Evolutionary conservation across 139 green algal species (phyloP).

Genomic region (Spirogloea muscicola): DNA sequence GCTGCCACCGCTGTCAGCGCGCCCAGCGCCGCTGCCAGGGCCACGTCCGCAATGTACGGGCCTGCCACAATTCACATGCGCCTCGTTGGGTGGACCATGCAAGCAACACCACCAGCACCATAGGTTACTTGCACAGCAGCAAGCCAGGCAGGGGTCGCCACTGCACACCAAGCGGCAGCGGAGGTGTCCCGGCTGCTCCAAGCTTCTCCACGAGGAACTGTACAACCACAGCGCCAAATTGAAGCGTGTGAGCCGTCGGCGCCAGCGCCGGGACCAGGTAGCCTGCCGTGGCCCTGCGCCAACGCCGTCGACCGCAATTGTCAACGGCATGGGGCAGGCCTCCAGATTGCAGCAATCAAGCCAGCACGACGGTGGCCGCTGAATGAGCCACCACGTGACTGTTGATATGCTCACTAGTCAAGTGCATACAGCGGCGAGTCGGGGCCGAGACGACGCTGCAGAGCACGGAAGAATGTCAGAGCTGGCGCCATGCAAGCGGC

Average conservation of each 20-base stretch:
- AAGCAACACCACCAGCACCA: not conserved
- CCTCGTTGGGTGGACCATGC: not conserved
- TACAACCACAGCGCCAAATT: constrained; percentile 2
- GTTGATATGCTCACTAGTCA: not conserved
- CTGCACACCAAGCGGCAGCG: not conserved
- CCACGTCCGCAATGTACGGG: constrained; percentile 2
- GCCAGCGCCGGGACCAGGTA: not conserved
- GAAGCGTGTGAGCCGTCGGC: constrained; percentile 3
- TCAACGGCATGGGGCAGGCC: not conserved
- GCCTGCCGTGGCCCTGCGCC: not conserved
- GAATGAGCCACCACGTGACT: not conserved
- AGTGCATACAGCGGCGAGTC: constrained; percentile 2
- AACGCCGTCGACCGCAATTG: not conserved
- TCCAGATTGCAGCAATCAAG: not conserved
- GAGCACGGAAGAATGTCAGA: not conserved
- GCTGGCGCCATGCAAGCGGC: not conserved
- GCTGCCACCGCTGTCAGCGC: not conserved
- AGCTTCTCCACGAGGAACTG: constrained; percentile 16
- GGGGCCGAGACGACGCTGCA: constrained; percentile 11
- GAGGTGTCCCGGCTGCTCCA: not conserved
- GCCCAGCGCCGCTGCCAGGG: not conserved
- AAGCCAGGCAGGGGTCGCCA: not conserved
- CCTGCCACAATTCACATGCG: too few species aligned
- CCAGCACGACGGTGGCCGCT: not conserved
- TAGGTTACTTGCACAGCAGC: not conserved